Conservation (phyloP, 1,284 basidiomycete species). For the Cutaneotrichosporon sp. region DNA sequence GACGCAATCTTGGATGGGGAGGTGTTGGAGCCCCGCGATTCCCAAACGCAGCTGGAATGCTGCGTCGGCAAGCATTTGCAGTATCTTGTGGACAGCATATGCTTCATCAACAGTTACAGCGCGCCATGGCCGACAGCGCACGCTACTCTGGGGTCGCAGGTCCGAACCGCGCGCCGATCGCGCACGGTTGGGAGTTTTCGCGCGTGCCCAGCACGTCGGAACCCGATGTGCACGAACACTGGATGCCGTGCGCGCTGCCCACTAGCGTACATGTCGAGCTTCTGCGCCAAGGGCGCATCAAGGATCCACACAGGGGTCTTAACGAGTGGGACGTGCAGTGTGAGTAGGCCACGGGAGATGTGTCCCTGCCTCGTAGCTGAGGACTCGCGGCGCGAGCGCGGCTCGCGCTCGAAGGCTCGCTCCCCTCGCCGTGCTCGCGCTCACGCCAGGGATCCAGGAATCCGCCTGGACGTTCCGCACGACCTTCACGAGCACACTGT, state of each 20-base stretch:
- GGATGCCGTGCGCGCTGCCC: conserved; percentile 52
- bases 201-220: conserved; percentile 18
- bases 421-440: neutral
- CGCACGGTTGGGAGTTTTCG: conserved; percentile 23
- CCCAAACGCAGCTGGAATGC: no score
- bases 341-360: no score
- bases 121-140: neutral
- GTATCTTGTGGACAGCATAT: no score
- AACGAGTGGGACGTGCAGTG: conserved; percentile 87
- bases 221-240: conserved; percentile 23
- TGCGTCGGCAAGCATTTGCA: no score
- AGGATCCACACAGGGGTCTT: conserved; percentile 69
- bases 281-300: conserved; percentile 62
- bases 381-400: no score
- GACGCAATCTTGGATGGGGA: no score
- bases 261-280: conserved; percentile 82
- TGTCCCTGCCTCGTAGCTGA: no score
- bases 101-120: no score
- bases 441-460: conserved; percentile 71
- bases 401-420: no score
- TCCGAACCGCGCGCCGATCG: neutral
- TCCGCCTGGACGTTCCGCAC: conserved; percentile 77
- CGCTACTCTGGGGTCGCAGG: neutral
- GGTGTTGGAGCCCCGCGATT: no score
- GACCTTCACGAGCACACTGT: conserved; percentile 55